Evolutionary conservation across 306 rosid species (phyloP).

Genomic region (Phaseolus lunatus): DNA sequence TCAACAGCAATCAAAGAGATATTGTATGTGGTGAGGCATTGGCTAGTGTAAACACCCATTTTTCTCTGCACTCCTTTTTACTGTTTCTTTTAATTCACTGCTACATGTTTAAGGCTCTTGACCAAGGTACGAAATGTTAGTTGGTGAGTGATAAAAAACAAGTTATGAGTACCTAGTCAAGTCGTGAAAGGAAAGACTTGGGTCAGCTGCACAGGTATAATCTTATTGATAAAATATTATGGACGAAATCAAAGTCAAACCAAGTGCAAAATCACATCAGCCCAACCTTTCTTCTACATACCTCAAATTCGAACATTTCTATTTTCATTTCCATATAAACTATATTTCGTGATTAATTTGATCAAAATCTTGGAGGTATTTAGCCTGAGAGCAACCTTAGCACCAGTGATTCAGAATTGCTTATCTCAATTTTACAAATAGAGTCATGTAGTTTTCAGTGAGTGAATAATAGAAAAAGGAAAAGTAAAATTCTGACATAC

Average conservation of each 20-base stretch:
- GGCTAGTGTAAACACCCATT: no score
- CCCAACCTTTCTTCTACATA: background rate
- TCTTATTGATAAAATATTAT: background rate
- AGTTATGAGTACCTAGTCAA: background rate
- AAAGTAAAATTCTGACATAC: background rate
- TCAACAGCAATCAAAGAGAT: no score
- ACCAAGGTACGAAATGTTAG: background rate
- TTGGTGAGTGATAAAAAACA: background rate
- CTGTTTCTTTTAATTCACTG: no score
- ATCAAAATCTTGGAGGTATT: background rate
- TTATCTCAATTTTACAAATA: background rate
- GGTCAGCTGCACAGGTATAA: conserved; percentile 24
- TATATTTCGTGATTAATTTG: background rate
- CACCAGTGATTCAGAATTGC: background rate
- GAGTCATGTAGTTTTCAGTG: no score
- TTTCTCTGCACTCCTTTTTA: no score
- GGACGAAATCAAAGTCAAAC: conserved; percentile 8
- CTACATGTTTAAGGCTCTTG: background rate
- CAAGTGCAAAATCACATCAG: background rate
- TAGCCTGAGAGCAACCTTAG: background rate
- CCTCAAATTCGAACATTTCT: background rate
- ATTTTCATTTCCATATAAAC: background rate
- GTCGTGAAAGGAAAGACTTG: background rate
- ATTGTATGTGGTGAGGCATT: no score
- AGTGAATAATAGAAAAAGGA: background rate